A percentile compares a stretch with the other conserved stretches of the same genome.
phyloP scores from a whole-genome alignment of 2,329 filamentous ascomycete species.

The Epichloe scottii region DNA sequence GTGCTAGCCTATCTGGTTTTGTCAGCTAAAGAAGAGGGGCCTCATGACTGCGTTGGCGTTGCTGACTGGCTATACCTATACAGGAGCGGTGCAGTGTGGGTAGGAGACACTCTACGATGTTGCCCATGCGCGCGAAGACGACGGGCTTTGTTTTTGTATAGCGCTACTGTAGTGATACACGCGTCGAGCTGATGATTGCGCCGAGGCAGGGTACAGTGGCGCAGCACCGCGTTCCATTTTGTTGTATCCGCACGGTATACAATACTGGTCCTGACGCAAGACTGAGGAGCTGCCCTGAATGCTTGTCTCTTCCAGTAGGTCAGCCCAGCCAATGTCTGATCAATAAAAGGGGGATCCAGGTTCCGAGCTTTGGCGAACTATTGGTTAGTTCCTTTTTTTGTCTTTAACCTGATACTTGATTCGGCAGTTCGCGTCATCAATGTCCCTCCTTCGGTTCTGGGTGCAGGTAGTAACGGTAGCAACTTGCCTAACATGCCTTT shows the following conservation, averaged over 20 bases:
- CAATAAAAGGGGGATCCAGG: not conserved
- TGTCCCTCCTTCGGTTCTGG: not conserved
- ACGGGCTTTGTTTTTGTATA: too few relatives aligned
- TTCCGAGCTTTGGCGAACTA: not conserved
- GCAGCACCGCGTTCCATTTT: slow-evolving; percentile 16
- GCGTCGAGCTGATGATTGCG: slow-evolving; percentile 16
- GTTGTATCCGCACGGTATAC: slow-evolving; percentile 24
- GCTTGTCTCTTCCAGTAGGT: not conserved
- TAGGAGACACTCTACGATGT: not conserved
- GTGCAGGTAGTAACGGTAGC: not conserved
- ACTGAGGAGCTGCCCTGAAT: not conserved
- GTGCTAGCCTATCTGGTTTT: not conserved
- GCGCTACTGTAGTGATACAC: slow-evolving; percentile 27
- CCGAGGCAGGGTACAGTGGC: slow-evolving; percentile 23
- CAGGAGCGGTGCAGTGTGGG: too few relatives aligned
- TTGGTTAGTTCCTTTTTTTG: not conserved
- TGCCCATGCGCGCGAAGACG: too few relatives aligned
- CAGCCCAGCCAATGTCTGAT: not conserved
- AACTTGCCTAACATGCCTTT: not conserved
- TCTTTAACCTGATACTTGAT: not conserved
- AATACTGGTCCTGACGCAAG: slow-evolving; percentile 6
- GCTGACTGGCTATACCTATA: too few relatives aligned
- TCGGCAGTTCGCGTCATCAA: not conserved
- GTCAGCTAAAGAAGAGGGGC: too few relatives aligned
- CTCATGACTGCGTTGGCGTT: too few relatives aligned